Base-by-base conservation (phyloP, 2,329 filamentous ascomycete genomes). In the Aspergillus latus region DNA sequence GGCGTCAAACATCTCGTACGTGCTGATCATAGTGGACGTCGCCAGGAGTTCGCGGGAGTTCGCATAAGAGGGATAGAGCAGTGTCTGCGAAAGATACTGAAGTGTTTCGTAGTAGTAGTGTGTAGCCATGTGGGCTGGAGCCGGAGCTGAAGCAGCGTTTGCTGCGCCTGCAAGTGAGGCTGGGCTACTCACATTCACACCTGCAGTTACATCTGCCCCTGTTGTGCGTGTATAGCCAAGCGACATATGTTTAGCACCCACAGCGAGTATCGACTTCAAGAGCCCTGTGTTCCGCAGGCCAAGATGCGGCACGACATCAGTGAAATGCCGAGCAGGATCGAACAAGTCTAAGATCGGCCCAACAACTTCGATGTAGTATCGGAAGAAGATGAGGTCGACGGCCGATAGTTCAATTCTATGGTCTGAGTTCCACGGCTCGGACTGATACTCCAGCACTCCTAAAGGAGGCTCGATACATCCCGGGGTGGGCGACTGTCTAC, bases 51-150 rank as follows among this genome's bases (percentile, higher is more conserved):
- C 84, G 10, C 76, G 75, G 13, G 51, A 54, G 56, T 77, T 78
- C 5, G 80, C 81, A 64, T 86, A 87, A 0, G 77, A 79, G 1
- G 79, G 74, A 61, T 83, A 84, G 3, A 80, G 76, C 62, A 87
- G 77, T 1, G 84, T 82, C 28, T 80, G 79, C 45, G 83, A 81
- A 0, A 86, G 74, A 56, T 86, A 87, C 49, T 84, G 82, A 0
- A 87, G 71, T 0, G 83, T 84, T 64, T 86, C 82, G 61, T 84
- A 82, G 63, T 86, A 86, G 58, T 85, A 86, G 54, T 79, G 80
- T 10, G 59, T 51, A n/a, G 59, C 59, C 55, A 58, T 54, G 28
- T 61, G 54, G 15, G 44, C 28, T 26, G 58, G 50, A n/a, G 28
- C 44, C 28, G 39, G 47, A 1, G 34, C 47, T 34, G n/a, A 29